phyloP scores from a whole-genome alignment of 1,139 yeast genomes.

The Kodamaea ohmeri region DNA sequence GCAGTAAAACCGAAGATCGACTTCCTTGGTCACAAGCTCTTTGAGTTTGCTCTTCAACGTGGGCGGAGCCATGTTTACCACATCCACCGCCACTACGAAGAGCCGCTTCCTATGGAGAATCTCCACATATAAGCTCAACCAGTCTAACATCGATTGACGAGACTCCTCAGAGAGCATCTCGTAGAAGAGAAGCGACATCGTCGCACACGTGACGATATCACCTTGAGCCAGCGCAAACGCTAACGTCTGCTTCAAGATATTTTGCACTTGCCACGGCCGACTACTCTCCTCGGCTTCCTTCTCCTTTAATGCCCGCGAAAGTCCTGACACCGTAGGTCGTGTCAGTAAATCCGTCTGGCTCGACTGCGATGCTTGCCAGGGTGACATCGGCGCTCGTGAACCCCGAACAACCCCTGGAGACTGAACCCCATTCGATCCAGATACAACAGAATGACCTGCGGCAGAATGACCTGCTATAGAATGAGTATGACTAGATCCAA shows the following conservation, averaged over 20 bases:
- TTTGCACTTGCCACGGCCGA: constrained; percentile 34
- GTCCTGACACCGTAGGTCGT: constrained; percentile 20
- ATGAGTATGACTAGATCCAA: background rate
- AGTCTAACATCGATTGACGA: constrained; percentile 42
- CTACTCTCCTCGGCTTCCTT: constrained; percentile 9
- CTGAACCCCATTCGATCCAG: too few relatives aligned
- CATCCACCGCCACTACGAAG: constrained; percentile 57
- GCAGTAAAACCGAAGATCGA: constrained; percentile 65
- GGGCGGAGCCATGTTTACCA: constrained; percentile 48
- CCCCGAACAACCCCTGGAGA: too few relatives aligned
- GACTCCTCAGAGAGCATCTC: constrained; percentile 25
- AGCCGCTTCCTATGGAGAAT: constrained; percentile 50
- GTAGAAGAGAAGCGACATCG: constrained; percentile 57
- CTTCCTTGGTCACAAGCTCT: constrained; percentile 49
- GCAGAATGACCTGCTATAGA: too few relatives aligned
- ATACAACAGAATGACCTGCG: too few relatives aligned
- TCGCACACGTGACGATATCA: constrained; percentile 60
- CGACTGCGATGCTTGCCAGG: too few relatives aligned
- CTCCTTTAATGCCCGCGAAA: constrained; percentile 31
- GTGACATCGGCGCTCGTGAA: too few relatives aligned
- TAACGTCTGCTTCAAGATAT: constrained; percentile 41
- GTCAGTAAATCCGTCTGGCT: background rate
- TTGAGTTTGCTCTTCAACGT: constrained; percentile 39
- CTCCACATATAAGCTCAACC: constrained; percentile 59
- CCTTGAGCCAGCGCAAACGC: constrained; percentile 62